Evolutionary conservation across 2,329 filamentous ascomycete genomes (phyloP), one percentile per base, ranked within the genome.

Genomic region (Endothia cerciana): DNA sequence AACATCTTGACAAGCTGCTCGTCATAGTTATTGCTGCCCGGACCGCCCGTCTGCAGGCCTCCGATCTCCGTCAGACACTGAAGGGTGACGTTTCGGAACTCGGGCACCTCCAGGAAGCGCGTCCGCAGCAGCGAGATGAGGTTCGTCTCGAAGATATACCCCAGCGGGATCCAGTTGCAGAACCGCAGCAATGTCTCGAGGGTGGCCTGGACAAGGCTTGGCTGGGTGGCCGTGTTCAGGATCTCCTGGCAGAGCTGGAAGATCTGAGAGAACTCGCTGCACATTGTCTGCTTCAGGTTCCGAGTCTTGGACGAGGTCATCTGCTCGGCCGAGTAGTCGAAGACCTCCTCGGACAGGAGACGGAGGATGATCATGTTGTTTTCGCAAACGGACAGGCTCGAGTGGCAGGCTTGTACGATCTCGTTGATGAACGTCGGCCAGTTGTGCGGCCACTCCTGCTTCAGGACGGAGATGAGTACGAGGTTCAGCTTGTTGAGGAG

Each of bases 361-460:
- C 95, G 90, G 72, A 99, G 87, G 73, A 99, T 98, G 70, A 92
- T 93, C 95, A 99, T 99, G 84, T 99, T 99, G 83, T 99, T 99
- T 82, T 99, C 95, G 86, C 96, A 99, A 73, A 99, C 96, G 45
- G 94, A 95, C 63, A 99, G 84, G 79, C 91, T 97, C 72, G 92
- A 94, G 77, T 97, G 94, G 80, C 94, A 98, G 64, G 95, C 94
- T 28, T 93, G 91, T 73, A 99, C 93, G 79, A 99, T 99, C 83
- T 99, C 95, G 83, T 98, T 98, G 86, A 99, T 98, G 80, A 99
- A 99, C 25, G 93, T 97, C 13, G 96, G 95, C 95, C 96, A 99
- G 84, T 99, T 97, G 81, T 98, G 94, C 65, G 95, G 95, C 95
- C 95, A 99, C 80, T 99, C 66, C 81, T 99, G 95, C 85, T 99